These are phyloP conservation scores for Sporothrix phasma DNA, from an alignment of 2,329 filamentous ascomycete species.

Conservation along the genomic window DNA sequence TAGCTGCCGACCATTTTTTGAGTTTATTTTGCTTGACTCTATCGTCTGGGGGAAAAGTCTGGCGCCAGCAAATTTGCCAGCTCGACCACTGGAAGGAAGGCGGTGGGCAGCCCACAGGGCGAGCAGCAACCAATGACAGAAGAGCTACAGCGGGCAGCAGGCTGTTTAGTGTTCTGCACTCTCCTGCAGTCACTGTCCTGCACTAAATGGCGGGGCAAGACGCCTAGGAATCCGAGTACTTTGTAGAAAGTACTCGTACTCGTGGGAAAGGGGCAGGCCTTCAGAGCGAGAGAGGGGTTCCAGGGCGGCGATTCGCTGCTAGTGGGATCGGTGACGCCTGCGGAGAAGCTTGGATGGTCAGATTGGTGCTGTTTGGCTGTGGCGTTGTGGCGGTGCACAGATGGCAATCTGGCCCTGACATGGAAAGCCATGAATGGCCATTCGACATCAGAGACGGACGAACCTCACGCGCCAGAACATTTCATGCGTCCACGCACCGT, in stretches of 20 bases:
- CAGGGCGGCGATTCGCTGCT: neutral
- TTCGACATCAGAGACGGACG: no score
- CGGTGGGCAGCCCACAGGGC: neutral
- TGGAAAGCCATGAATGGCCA: neutral
- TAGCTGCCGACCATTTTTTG: neutral
- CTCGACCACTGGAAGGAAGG: neutral
- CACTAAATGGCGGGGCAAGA: constrained; percentile 8
- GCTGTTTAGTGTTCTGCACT: neutral
- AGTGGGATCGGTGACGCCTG: constrained; percentile 2
- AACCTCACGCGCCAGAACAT: neutral
- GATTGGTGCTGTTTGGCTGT: neutral
- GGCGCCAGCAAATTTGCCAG: constrained; percentile 5
- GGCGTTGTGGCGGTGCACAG: constrained; percentile 7
- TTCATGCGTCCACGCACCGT: neutral
- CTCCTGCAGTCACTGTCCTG: neutral
- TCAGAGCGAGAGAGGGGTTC: neutral
- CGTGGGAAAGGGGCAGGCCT: neutral
- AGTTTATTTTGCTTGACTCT: neutral
- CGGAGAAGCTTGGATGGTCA: neutral
- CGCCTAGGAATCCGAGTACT: neutral
- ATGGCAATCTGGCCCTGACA: neutral
- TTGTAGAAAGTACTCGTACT: no score
- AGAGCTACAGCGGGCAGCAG: neutral
- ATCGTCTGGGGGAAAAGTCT: neutral
- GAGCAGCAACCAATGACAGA: no score